phyloP scores from a whole-genome alignment of 345 rosid species.

The Eucalyptus regnans region DNA sequence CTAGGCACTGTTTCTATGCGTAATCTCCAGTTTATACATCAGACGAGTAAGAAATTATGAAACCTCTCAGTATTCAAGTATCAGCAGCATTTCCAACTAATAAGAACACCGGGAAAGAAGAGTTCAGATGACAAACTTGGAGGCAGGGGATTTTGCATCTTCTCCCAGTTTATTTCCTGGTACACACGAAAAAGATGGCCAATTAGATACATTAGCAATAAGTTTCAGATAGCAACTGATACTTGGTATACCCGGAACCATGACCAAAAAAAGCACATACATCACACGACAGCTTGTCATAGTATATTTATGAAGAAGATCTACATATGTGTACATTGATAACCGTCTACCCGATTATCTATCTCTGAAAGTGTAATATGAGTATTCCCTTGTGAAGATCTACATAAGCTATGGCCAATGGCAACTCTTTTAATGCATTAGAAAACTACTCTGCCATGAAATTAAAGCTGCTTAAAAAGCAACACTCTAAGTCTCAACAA shows the following conservation, averaged over 20 bases:
- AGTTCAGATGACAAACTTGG: slow-evolving; percentile 15
- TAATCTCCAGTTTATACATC: neutral
- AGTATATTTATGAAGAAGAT: neutral
- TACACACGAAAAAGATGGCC: neutral
- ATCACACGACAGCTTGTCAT: neutral
- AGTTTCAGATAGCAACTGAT: neutral
- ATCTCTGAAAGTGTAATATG: neutral
- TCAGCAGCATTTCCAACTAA: neutral
- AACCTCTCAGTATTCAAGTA: neutral
- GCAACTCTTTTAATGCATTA: neutral
- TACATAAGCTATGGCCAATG: neutral
- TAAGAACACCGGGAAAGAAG: neutral
- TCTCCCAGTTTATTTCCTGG: slow-evolving; percentile 13
- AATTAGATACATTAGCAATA: neutral
- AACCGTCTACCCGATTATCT: neutral
- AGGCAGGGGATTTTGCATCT: slow-evolving; percentile 5
- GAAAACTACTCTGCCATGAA: neutral
- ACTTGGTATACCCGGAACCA: neutral
- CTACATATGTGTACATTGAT: neutral
- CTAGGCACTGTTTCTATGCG: neutral
- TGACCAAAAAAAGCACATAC: neutral
- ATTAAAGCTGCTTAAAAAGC: neutral
- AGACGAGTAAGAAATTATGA: neutral
- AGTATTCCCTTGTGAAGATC: neutral
- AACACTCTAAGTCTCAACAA: neutral